Base-by-base conservation (phyloP, 129 eudicot species). In the Lonicera japonica region DNA sequence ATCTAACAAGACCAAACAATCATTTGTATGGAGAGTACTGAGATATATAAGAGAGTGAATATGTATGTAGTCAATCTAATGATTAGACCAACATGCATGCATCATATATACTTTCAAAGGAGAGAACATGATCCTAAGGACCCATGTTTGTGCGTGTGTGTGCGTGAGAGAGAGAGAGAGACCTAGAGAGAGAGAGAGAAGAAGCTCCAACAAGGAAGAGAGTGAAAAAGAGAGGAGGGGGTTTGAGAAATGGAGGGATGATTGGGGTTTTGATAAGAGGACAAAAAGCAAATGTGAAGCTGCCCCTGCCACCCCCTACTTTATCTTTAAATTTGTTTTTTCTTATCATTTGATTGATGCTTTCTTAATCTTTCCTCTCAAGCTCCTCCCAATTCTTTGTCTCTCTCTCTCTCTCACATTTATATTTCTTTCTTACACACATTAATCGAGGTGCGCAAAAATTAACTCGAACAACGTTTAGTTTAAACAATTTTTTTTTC, bases 211-310 rank as follows among this genome's bases (percentile, higher is more conserved):
- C 58, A 75, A 62, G 23, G 79, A 58, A n/a, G 16, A 43, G 14
- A 1, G 50, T 8, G 43, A 5, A 36, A 51, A 39, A 38, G 70
- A 40, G 48, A 9, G 22, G 61, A 56, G 64, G 59, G 74, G 59
- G 70, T 79, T 29, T 64, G 74, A 54, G 76, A 54, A 67, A 46
- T 70, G 79, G 80, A 73, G 70, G 63, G 68, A 41, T 54, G 79
- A 46, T 57, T 83, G 83, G 80, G 84, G 53, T 81, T 78, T 65
- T 79, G 82, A 76, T 76, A 70, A 66, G 77, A 78, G 76, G 66
- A 75, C 83, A 82, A 84, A 81, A 87, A 83, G 87, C 80, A 80
- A 70, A 48, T 62, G 67, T 78, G 79, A 68, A 75, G 77, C 54
- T 19, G 64, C 73, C 76, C 76, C 76, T 21, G n/a, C 0, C 50